These are phyloP conservation scores for Mallotus japonicus DNA, from an alignment of 441 rosid genomes.

Conservation along the genomic window DNA sequence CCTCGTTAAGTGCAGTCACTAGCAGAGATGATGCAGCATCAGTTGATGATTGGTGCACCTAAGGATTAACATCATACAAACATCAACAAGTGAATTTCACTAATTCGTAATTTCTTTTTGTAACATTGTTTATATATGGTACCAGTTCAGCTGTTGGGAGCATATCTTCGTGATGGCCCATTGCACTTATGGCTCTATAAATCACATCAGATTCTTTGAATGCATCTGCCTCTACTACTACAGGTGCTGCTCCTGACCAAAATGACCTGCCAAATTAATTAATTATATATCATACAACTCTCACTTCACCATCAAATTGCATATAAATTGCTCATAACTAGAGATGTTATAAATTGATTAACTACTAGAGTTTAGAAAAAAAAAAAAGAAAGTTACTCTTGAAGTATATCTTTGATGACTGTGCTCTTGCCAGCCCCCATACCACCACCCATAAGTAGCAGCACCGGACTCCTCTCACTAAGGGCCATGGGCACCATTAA, in stretches of 20 bases:
- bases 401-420: constrained; percentile 68
- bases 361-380: neutral
- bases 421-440: constrained; percentile 99
- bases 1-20: constrained; percentile 87
- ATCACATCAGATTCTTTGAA: constrained; percentile 87
- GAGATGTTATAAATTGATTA: too few relatives aligned
- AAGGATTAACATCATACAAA: neutral
- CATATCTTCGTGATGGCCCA: constrained; percentile 77
- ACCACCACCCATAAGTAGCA: constrained; percentile 93
- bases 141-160: constrained; percentile 88
- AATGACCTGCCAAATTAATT: constrained; percentile 48
- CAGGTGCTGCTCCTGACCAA: constrained; percentile 75
- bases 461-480: constrained; percentile 72
- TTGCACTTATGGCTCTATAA: constrained; percentile 67
- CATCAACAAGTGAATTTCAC: too few relatives aligned
- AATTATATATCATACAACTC: neutral
- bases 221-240: constrained; percentile 90
- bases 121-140: neutral
- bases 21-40: constrained; percentile 84
- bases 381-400: constrained; percentile 43
- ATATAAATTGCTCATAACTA: too few relatives aligned
- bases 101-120: too few relatives aligned
- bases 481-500: constrained; percentile 79
- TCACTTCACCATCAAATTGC: too few relatives aligned
- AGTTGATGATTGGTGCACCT: constrained; percentile 89